Evolutionary conservation across 345 rosid species (phyloP).

Genomic region (Viola odorata): DNA sequence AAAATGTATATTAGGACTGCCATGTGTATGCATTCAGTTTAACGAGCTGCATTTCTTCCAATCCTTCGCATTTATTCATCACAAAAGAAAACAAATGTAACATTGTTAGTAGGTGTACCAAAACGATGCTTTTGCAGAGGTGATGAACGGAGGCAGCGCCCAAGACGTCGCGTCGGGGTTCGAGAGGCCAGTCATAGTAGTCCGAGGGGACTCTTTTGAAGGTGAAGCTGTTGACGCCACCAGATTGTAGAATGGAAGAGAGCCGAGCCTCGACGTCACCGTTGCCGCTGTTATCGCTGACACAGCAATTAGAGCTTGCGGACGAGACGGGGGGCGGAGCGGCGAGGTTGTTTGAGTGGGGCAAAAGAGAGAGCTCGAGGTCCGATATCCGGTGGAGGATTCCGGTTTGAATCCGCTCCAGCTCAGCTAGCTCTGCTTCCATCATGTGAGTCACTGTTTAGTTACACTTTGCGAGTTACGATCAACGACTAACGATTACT

Average conservation of each 20-base stretch:
- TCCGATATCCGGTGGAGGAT: constrained; percentile 50
- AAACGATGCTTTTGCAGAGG: constrained; percentile 91
- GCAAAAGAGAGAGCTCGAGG: constrained; percentile 37
- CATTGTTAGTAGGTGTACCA: constrained; percentile 33
- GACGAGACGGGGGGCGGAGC: constrained; percentile 19
- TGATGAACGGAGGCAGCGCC: constrained; percentile 70
- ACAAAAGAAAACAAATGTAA: too few species aligned
- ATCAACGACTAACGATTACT: too few species aligned
- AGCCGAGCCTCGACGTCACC: constrained; percentile 52
- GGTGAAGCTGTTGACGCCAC: constrained; percentile 46
- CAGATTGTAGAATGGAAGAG: constrained; percentile 52
- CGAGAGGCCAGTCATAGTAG: constrained; percentile 74
- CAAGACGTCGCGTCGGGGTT: constrained; percentile 63
- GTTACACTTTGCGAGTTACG: too few species aligned
- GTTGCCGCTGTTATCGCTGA: constrained; percentile 3
- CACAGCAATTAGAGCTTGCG: neutral
- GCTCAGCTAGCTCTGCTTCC: constrained; percentile 44
- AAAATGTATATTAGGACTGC: too few species aligned
- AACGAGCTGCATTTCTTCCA: too few species aligned
- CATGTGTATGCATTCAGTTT: too few species aligned
- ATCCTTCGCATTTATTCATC: too few species aligned
- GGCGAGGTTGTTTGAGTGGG: constrained; percentile 14
- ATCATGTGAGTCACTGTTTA: constrained; percentile 13
- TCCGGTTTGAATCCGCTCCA: constrained; percentile 50
- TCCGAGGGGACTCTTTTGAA: constrained; percentile 57